Evolutionary conservation across 1,139 yeast species (phyloP), one percentile per base, ranked within the genome.

Genomic region (Candida tropicalis): DNA sequence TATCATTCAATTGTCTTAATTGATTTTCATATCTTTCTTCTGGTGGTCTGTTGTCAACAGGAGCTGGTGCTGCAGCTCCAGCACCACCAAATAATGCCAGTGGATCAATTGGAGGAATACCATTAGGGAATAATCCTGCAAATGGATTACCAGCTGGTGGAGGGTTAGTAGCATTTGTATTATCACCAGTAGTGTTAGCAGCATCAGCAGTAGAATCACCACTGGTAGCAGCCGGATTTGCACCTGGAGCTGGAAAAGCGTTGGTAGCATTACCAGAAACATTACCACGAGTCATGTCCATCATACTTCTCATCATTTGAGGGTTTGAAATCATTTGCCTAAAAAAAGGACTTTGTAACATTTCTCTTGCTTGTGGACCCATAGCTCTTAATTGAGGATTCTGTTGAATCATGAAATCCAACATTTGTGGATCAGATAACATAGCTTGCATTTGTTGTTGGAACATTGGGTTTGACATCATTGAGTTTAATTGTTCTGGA

Each of bases 1-100:
- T 88, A 60, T 93, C 99, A 62, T 93, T 93, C 62, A 93, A 77
- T 63, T 91, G 98, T 59, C 96, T 81, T 57, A 93, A 73, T 62
- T 93, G 98, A n/a, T 74, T 62, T 62, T 87, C 97, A 65, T 85
- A 93, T 49, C 96, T 78, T 63, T 89, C 98, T 71, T 93, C 99
- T 9, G 98, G 98, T 2, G 99, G 98, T 59, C 97, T 78, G 49
- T 66, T 85, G 57, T 91, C 98, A 11, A 68, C 77, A 5, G 83
- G 81, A 15, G 75, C 66, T 15, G 68, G 55, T 11, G 59, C 51
- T 10, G n/a, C n/a, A n/a, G 67, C 57, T n/a, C 61, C 57, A 16
- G 68, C 66, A 18, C 68, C 67, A 13, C 79, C 79, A 45, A 80
- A 63, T 54, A 80, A 56, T 34, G 71, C 67, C 50, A 73, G 71